A percentile compares a stretch with the other conserved stretches of the same genome.
Evolutionary conservation across 352 stramenopile genomes (phyloP).

Genomic region (Pythium graminicola): DNA sequence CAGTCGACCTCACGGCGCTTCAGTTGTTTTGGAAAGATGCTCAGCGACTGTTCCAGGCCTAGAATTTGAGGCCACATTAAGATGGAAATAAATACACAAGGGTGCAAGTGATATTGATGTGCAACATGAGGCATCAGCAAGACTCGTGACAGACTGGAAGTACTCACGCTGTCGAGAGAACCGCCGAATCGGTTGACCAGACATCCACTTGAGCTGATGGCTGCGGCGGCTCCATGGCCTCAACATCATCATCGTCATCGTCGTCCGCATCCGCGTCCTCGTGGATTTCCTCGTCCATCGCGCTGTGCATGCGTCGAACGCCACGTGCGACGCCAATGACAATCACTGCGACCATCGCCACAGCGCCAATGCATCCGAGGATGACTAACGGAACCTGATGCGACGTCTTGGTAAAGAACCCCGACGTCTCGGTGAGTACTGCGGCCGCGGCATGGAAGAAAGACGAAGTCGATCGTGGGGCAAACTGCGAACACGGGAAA

Average conservation of each 20-base stretch:
- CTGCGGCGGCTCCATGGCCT: neutral
- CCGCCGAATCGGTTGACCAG: slow-evolving; percentile 11
- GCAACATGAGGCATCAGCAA: neutral
- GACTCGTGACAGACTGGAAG: neutral
- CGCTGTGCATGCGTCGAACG: neutral
- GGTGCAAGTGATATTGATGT: neutral
- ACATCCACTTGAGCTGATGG: too few species aligned
- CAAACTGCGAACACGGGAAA: slow-evolving; percentile 10
- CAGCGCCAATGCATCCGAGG: neutral
- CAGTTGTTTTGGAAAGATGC: slow-evolving; percentile 21
- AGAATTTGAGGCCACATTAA: neutral
- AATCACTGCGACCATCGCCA: slow-evolving; percentile 12
- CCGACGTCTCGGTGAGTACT: slow-evolving; percentile 2
- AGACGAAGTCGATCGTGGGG: neutral
- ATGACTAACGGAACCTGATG: slow-evolving; percentile 8
- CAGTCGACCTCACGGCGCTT: slow-evolving; percentile 19
- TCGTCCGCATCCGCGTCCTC: neutral
- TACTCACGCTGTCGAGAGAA: slow-evolving; percentile 9
- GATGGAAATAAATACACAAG: neutral
- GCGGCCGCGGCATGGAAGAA: slow-evolving; percentile 8
- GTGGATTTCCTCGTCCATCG: neutral
- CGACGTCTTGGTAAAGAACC: slow-evolving; percentile 5
- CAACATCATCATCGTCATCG: neutral
- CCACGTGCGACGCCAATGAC: slow-evolving; percentile 13
- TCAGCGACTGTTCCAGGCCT: slow-evolving; percentile 5